These are phyloP conservation scores for Sporopachydermia quercuum DNA, from an alignment of 805 yeast species.

Conservation along the genomic window DNA sequence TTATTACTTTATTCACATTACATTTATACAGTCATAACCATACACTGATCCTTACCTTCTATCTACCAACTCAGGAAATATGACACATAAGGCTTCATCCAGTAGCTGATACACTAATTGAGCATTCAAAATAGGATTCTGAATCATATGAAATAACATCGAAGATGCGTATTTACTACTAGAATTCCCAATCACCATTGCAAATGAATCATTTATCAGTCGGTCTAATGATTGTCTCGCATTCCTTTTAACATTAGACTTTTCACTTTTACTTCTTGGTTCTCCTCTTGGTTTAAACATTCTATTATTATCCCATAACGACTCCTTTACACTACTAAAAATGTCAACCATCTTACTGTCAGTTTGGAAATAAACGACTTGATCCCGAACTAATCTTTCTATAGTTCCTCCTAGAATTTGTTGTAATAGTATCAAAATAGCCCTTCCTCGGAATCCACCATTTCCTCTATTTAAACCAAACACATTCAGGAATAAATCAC, in stretches of 20 bases:
- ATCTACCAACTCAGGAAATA: slow-evolving; percentile 23
- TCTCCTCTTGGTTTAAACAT: slow-evolving; percentile 17
- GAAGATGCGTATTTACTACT: slow-evolving; percentile 50
- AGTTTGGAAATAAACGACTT: slow-evolving; percentile 24
- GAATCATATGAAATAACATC: slow-evolving; percentile 49
- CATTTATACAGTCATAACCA: not conserved
- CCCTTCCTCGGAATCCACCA: slow-evolving; percentile 76
- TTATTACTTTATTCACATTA: not conserved
- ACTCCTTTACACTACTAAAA: slow-evolving; percentile 17
- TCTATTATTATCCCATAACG: slow-evolving; percentile 26
- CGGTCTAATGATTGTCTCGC: slow-evolving; percentile 41
- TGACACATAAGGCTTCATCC: slow-evolving; percentile 38
- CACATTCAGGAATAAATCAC: slow-evolving; percentile 55
- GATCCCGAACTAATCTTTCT: slow-evolving; percentile 47
- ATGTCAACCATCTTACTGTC: slow-evolving; percentile 32
- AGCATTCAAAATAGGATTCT: slow-evolving; percentile 54
- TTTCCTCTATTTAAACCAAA: slow-evolving; percentile 44
- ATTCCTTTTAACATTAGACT: slow-evolving; percentile 36
- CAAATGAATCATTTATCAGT: slow-evolving; percentile 47
- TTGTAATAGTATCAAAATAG: slow-evolving; percentile 65
- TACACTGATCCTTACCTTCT: slow-evolving; percentile 2
- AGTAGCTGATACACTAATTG: slow-evolving; percentile 44
- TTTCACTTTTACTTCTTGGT: slow-evolving; percentile 36
- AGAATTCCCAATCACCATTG: slow-evolving; percentile 57
- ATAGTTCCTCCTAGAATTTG: slow-evolving; percentile 80